These are phyloP conservation scores for Beauveria asiatica DNA, from an alignment of 2,329 filamentous ascomycete species.

Conservation along the genomic window DNA sequence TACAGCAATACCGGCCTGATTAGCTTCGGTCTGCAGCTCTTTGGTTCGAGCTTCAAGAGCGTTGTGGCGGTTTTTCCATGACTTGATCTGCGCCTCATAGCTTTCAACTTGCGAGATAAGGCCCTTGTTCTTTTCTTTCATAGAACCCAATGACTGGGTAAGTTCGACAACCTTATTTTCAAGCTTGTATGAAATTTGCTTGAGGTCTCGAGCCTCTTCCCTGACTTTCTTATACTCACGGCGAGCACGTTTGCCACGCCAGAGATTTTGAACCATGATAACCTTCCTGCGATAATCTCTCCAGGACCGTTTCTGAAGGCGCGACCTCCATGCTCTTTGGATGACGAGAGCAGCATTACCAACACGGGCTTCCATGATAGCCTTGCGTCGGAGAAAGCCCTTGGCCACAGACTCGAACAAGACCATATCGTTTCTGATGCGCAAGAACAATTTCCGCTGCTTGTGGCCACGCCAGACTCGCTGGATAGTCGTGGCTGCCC, in stretches of 20 bases:
- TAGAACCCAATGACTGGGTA: constrained; percentile 82
- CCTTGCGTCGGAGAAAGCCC: constrained; percentile 81
- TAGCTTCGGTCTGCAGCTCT: constrained; percentile 91
- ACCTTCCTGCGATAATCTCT: constrained; percentile 84
- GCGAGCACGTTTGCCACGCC: constrained; percentile 77
- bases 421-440: constrained; percentile 75
- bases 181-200: constrained; percentile 98
- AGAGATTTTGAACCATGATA: constrained; percentile 82
- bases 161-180: constrained; percentile 99
- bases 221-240: constrained; percentile 81
- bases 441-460: constrained; percentile 71
- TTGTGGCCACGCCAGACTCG: constrained; percentile 90
- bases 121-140: constrained; percentile 91
- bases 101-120: constrained; percentile 84
- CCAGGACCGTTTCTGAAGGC: constrained; percentile 72
- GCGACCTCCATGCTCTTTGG: constrained; percentile 80
- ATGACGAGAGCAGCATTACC: constrained; percentile 88
- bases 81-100: constrained; percentile 92
- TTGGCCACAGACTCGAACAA: constrained; percentile 84
- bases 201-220: constrained; percentile 94
- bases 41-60: constrained; percentile 82
- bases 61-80: constrained; percentile 88
- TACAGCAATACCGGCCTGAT: constrained; percentile 92
- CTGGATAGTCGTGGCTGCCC: constrained; percentile 89
- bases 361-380: constrained; percentile 87